Evolutionary conservation across 2,329 filamentous ascomycete genomes (phyloP), one percentile per base, ranked within the genome.

Genomic region (Ilyonectria robusta): DNA sequence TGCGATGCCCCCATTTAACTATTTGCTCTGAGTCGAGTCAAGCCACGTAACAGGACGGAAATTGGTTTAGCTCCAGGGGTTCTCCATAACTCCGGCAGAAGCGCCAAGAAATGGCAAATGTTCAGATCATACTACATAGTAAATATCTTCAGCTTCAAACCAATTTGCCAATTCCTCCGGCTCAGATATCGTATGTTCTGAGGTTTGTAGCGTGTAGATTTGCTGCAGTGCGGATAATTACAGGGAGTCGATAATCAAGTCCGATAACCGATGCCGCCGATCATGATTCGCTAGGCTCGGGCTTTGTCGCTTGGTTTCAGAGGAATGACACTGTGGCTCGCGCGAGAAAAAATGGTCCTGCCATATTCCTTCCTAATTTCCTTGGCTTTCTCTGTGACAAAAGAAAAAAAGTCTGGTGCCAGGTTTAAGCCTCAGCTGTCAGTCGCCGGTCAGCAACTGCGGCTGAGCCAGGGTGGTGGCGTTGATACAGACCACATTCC

Each of bases 1-100:
- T 42, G 37, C 8, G 15, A 42, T n/a, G 15, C 40, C 7, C 8
- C 40, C 15, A 17, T 42, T 8, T 3, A 15, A 33, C 31, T 50
- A 31, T 54, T 59, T 40, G 13, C 13, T 21, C 31, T 35, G 50
- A 53, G 50, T 35, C 50, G 31, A 33, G 48, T 51, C 50, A 53
- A 46, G 40, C 44, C 60, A 61, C 57, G 51, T 59, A 55, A 55
- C 48, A 10, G 4, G 17, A 37, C 51, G 35, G 2, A 57, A 42
- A 58, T 48, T 19, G 11, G 35, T 44, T 29, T 56, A 56, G 58
- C 58, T 46, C 51, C 57, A 66, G 58, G 63, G 63, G 58, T 7
- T 13, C 46, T 35, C n/a, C 40, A 26, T 26, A 46, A 23, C 23
- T 23, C 23, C 17, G 50, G 47, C 53, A 53, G n/a, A 23, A 40